Evolutionary conservation across 164 flowering plant genomes (phyloP).

Genomic region (Vitis rotundifolia): DNA sequence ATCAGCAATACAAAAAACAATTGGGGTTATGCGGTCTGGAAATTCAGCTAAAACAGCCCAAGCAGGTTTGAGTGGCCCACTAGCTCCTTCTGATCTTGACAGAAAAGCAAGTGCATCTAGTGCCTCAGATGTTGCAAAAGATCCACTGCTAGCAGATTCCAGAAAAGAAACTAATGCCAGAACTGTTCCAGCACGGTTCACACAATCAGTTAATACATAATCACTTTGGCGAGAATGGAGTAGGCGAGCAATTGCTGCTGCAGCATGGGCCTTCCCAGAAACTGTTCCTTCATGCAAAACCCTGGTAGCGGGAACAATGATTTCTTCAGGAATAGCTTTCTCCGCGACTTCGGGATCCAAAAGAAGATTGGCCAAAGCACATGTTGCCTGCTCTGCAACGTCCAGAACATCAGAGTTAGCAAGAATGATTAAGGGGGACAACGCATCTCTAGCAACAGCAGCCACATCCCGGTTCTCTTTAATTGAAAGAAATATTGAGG

Average conservation of each 20-base stretch:
- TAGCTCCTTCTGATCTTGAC: conserved; percentile 62
- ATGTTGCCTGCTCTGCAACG: conserved; percentile 84
- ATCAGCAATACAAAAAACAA: conserved; percentile 74
- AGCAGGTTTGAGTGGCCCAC: conserved; percentile 69
- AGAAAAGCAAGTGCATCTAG: conserved; percentile 85
- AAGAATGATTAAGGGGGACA: conserved; percentile 62
- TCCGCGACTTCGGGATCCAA: conserved; percentile 73
- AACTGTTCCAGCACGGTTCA: conserved; percentile 83
- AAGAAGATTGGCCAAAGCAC: conserved; percentile 90
- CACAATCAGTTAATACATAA: conserved; percentile 60
- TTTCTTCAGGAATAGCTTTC: conserved; percentile 70
- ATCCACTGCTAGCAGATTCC: conserved; percentile 52
- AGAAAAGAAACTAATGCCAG: conserved; percentile 86
- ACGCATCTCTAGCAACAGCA: conserved; percentile 70
- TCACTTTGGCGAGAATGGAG: conserved; percentile 59
- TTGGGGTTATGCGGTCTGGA: conserved; percentile 67
- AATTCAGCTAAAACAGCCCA: conserved; percentile 86
- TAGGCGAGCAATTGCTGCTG: conserved; percentile 91
- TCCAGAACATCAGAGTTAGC: conserved; percentile 73
- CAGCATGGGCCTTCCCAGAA: conserved; percentile 84
- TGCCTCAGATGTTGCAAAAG: conserved; percentile 78
- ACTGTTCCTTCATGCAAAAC: conserved; percentile 79
- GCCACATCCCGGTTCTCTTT: conserved; percentile 81
- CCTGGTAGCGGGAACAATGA: conserved; percentile 80
- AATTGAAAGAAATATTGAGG: conserved; percentile 90